phyloP scores from a whole-genome alignment of 805 yeast genomes.

The Wickerhamomyces silvicola region DNA sequence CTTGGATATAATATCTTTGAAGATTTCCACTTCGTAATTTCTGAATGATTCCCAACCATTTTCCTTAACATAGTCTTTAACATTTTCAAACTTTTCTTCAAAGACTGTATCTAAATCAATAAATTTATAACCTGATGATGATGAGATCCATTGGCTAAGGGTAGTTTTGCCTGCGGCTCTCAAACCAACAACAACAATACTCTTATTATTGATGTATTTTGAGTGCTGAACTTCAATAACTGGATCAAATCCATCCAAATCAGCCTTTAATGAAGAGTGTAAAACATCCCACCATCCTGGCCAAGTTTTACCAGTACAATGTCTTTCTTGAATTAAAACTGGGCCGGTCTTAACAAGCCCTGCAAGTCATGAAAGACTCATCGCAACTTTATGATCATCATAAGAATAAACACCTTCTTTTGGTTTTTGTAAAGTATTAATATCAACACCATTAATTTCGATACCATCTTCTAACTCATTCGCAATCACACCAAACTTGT shows the following conservation, averaged over 20 bases:
- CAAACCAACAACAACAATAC: constrained; percentile 87
- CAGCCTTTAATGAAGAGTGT: constrained; percentile 57
- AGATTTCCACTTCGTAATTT: constrained; percentile 50
- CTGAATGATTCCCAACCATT: constrained; percentile 91
- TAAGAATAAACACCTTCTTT: constrained; percentile 64
- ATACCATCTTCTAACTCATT: constrained; percentile 90
- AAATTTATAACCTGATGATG: constrained; percentile 55
- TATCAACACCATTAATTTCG: constrained; percentile 65
- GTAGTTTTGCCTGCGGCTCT: constrained; percentile 96
- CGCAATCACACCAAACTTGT: constrained; percentile 84
- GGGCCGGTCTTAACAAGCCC: constrained; percentile 50
- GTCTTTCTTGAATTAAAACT: constrained; percentile 75
- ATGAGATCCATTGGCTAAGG: constrained; percentile 72
- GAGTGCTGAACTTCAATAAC: constrained; percentile 13
- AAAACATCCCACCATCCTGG: constrained; percentile 99
- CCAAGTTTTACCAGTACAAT: constrained; percentile 97
- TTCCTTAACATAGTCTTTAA: constrained; percentile 53
- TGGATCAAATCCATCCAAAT: constrained; percentile 68
- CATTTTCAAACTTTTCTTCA: constrained; percentile 45
- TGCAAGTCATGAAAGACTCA: constrained; percentile 89
- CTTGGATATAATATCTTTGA: constrained; percentile 39
- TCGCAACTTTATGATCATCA: constrained; percentile 97
- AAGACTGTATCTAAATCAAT: constrained; percentile 74
- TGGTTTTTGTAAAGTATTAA: constrained; percentile 50
- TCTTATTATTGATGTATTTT: constrained; percentile 32